A percentile compares a stretch with the other conserved stretches of the same genome.
These are phyloP conservation scores for Trichodelitschia bisporula DNA, from an alignment of 495 filamentous ascomycete species.

Conservation along the genomic window DNA sequence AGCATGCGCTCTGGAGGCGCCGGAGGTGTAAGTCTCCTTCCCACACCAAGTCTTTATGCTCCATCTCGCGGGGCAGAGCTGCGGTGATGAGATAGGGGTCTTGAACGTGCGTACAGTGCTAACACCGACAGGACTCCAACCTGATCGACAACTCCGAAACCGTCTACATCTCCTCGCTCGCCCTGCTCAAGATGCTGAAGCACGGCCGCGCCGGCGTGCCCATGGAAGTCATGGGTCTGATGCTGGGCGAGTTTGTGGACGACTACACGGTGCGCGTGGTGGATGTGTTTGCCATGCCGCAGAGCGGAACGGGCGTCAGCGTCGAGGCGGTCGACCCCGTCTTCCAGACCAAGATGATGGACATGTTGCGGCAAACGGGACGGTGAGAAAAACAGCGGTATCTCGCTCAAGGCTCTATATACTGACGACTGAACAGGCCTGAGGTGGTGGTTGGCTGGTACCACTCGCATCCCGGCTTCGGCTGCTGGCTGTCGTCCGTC, in stretches of 20 bases:
- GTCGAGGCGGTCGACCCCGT: conserved; percentile 96
- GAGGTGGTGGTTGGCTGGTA: conserved; percentile 98
- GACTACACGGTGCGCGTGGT: conserved; percentile 96
- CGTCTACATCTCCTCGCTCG: conserved; percentile 94
- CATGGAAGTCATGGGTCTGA: conserved; percentile 99
- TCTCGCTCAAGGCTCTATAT: background rate
- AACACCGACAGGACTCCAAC: conserved; percentile 83
- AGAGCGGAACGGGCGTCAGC: conserved; percentile 92
- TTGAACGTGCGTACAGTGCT: no score
- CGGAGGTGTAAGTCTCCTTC: no score
- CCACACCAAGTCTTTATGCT: no score
- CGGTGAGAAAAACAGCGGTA: conserved; percentile 24
- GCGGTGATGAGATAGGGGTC: no score
- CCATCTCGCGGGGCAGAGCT: no score
- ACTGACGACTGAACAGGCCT: conserved; percentile 28
- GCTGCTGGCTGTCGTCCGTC: conserved; percentile 95
- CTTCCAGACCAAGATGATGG: conserved; percentile 99
- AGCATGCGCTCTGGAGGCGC: no score
- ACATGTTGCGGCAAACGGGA: conserved; percentile 93
- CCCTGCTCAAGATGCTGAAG: conserved; percentile 92
- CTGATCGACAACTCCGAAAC: conserved; percentile 98
- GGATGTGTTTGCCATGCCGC: conserved; percentile 99
- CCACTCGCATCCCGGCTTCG: conserved; percentile 96
- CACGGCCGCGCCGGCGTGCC: conserved; percentile 93
- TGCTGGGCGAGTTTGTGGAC: conserved; percentile 96